Evolutionary conservation across 371 early-diverging fungal genomes (phyloP).

Genomic region (Mucor indicus): DNA sequence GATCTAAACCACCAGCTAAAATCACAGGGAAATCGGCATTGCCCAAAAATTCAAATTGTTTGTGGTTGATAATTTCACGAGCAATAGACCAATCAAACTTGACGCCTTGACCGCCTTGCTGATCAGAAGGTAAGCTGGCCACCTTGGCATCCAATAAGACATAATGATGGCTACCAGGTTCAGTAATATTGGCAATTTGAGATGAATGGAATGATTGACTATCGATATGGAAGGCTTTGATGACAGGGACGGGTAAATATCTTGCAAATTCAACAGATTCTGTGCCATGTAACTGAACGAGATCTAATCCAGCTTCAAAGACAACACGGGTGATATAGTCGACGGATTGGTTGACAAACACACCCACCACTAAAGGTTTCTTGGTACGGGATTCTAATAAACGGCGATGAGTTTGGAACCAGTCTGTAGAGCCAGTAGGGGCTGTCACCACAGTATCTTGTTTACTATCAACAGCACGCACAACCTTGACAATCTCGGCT

Average conservation of each 20-base stretch:
- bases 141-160: conserved; percentile 74
- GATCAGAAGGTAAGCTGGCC: conserved; percentile 36
- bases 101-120: conserved; percentile 72
- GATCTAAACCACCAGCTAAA: conserved; percentile 89
- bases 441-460: background rate
- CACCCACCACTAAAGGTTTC: conserved; percentile 87
- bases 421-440: conserved; percentile 28
- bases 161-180: conserved; percentile 62
- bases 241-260: conserved; percentile 79
- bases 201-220: conserved; percentile 31
- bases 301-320: conserved; percentile 68
- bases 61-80: conserved; percentile 44
- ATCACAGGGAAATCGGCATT: conserved; percentile 62
- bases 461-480: conserved; percentile 44
- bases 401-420: conserved; percentile 57
- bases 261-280: conserved; percentile 66
- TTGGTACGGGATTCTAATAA: conserved; percentile 45
- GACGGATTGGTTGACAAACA: conserved; percentile 83
- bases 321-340: conserved; percentile 75
- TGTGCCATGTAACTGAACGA: conserved; percentile 91
- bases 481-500: conserved; percentile 58
- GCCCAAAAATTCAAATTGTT: conserved; percentile 17
- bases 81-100: conserved; percentile 84
- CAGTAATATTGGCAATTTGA: conserved; percentile 39
- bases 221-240: conserved; percentile 88